Percentiles rank a stretch among this genome's conserved stretches.
phyloP scores from a whole-genome alignment of 257 asterid genomes.

The Phtheirospermum japonicum region DNA sequence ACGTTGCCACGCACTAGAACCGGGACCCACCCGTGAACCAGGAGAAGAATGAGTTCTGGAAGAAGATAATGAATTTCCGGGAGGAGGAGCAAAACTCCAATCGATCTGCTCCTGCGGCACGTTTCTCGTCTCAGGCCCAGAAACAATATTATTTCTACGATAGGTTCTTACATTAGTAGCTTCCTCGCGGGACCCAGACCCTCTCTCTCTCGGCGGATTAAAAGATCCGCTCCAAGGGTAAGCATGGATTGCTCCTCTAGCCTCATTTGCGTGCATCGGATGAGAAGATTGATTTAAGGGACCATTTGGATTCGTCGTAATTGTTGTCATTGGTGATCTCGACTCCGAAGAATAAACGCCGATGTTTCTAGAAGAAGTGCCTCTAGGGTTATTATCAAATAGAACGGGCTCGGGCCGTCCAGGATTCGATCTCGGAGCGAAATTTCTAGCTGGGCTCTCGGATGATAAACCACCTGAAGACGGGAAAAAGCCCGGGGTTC shows the following conservation, averaged over 20 bases:
- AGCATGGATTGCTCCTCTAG: conserved; percentile 44
- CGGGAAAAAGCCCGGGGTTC: conserved; percentile 37
- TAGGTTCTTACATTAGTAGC: conserved; percentile 37
- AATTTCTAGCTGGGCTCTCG: conserved; percentile 51
- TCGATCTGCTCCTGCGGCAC: conserved; percentile 54
- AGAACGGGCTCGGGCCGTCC: conserved; percentile 47
- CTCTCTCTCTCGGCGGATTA: conserved; percentile 46
- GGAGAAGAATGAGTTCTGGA: conserved; percentile 41
- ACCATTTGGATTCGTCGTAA: conserved; percentile 32
- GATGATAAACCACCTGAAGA: conserved; percentile 38
- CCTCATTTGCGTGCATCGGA: conserved; percentile 40
- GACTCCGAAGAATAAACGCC: conserved; percentile 37
- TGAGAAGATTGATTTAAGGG: conserved; percentile 42
- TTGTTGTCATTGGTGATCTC: conserved; percentile 36
- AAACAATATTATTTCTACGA: conserved; percentile 37
- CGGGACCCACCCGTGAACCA: conserved; percentile 39
- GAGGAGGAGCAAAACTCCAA: conserved; percentile 60
- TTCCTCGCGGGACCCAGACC: conserved; percentile 41
- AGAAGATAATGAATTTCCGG: conserved; percentile 50
- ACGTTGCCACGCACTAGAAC: conserved; percentile 51
- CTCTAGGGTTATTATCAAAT: conserved; percentile 39
- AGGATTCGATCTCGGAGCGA: conserved; percentile 31
- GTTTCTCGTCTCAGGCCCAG: conserved; percentile 28
- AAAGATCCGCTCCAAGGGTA: conserved; percentile 52
- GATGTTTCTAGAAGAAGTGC: conserved; percentile 42